Conservation (phyloP, 805 yeast species). For the Starmerella apis region DNA sequence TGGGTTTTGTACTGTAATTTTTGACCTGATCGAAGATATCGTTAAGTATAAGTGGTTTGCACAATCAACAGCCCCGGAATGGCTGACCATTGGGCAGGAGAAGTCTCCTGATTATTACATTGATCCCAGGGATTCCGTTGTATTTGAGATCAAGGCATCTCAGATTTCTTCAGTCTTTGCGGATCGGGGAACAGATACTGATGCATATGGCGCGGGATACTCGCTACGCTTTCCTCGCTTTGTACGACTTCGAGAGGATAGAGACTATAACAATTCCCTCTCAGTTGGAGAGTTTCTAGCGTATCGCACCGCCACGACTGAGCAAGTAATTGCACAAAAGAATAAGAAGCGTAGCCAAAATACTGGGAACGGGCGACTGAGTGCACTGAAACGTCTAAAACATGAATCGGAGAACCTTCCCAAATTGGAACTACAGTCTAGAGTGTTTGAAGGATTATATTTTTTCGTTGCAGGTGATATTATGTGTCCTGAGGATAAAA, state of each 20-base stretch:
- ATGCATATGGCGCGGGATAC: slow-evolving; percentile 50
- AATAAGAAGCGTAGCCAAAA: background rate
- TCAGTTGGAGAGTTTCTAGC: slow-evolving; percentile 44
- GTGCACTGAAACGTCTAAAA: slow-evolving; percentile 8
- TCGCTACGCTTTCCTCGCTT: slow-evolving; percentile 74
- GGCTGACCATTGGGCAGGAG: slow-evolving; percentile 16
- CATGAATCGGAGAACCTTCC: background rate
- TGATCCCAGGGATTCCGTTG: slow-evolving; percentile 63
- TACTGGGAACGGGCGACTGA: background rate
- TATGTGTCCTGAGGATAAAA: slow-evolving; percentile 21
- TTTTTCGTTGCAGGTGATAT: slow-evolving; percentile 28
- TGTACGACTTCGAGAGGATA: slow-evolving; percentile 56
- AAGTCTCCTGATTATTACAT: slow-evolving; percentile 48
- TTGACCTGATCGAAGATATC: slow-evolving; percentile 44
- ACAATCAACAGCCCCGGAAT: slow-evolving; percentile 16
- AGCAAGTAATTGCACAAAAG: background rate
- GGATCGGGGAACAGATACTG: slow-evolving; percentile 8
- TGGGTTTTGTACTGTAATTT: slow-evolving; percentile 62
- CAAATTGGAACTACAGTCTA: background rate
- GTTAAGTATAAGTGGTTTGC: slow-evolving; percentile 55
- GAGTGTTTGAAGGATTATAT: slow-evolving; percentile 19
- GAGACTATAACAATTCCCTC: slow-evolving; percentile 45
- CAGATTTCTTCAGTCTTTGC: slow-evolving; percentile 42
- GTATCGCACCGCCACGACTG: background rate
- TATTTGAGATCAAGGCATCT: slow-evolving; percentile 74